These are phyloP conservation scores for Veloporphyrellus conicus DNA, from an alignment of 1,284 basidiomycete species.

Conservation along the genomic window DNA sequence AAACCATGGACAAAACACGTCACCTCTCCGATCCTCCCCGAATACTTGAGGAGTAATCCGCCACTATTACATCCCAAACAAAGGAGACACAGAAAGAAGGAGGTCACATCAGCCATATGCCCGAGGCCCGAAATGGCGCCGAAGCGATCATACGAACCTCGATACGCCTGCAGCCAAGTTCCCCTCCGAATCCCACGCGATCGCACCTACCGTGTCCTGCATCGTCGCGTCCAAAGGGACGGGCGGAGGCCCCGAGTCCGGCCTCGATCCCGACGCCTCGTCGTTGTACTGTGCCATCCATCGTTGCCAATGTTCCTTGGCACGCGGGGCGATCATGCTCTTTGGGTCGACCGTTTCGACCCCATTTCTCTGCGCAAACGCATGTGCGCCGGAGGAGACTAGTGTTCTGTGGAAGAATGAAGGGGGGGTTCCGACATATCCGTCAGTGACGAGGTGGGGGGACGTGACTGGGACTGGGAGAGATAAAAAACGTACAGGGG, in stretches of 20 bases:
- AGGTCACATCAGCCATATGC: background rate
- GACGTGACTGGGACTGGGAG: too few relatives aligned
- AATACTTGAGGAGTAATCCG: conserved; percentile 64
- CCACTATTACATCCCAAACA: conserved; percentile 43
- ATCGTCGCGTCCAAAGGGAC: conserved; percentile 28
- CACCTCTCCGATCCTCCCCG: conserved; percentile 70
- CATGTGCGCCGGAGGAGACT: conserved; percentile 49
- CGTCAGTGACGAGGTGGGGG: background rate
- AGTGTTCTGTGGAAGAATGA: conserved; percentile 37
- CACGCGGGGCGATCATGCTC: conserved; percentile 46
- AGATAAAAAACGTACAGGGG: conserved; percentile 46
- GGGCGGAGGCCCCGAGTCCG: conserved; percentile 2
- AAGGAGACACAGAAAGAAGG: too few relatives aligned
- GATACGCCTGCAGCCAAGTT: conserved; percentile 68
- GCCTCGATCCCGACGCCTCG: background rate
- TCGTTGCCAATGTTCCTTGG: conserved; percentile 51
- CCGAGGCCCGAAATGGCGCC: too few relatives aligned
- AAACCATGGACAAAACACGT: conserved; percentile 7
- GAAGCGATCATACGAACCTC: conserved; percentile 41
- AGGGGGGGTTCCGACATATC: background rate
- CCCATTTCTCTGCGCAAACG: conserved; percentile 40
- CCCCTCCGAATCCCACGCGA: conserved; percentile 45
- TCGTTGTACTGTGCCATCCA: conserved; percentile 49
- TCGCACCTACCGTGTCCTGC: conserved; percentile 75
- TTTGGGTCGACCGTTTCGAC: conserved; percentile 39